phyloP scores from a whole-genome alignment of 1,139 yeast species.

The Pichia sp. region DNA sequence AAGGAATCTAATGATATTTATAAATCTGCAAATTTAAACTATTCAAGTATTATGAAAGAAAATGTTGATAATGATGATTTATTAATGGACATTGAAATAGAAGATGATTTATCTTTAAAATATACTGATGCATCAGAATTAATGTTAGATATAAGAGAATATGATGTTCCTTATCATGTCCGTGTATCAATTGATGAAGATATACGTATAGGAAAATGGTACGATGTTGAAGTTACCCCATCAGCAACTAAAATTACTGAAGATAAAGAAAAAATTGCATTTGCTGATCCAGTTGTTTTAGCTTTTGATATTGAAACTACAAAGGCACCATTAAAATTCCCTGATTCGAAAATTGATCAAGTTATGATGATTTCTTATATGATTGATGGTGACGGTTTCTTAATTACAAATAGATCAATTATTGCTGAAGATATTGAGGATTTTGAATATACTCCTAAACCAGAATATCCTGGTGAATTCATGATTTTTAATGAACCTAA shows the following conservation, averaged over 20 bases:
- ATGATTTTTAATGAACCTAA: conserved; percentile 86
- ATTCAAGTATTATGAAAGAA: conserved; percentile 25
- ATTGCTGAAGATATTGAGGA: conserved; percentile 93
- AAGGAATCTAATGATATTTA: conserved; percentile 69
- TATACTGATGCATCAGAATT: conserved; percentile 53
- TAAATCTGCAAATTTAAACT: conserved; percentile 44
- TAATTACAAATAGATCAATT: conserved; percentile 91
- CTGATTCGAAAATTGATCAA: conserved; percentile 88
- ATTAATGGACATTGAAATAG: conserved; percentile 24
- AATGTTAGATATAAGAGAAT: conserved; percentile 81
- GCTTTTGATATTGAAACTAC: conserved; percentile 99
- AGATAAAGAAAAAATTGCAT: conserved; percentile 71
- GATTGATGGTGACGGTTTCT: conserved; percentile 96
- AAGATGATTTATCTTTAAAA: conserved; percentile 18
- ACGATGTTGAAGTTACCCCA: conserved; percentile 62
- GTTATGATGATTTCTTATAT: conserved; percentile 99
- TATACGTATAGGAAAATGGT: conserved; percentile 95
- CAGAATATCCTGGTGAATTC: conserved; percentile 89
- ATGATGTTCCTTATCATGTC: conserved; percentile 95
- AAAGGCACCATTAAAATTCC: conserved; percentile 92
- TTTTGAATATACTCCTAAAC: conserved; percentile 95
- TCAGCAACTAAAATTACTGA: conserved; percentile 50
- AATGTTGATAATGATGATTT: conserved; percentile 21
- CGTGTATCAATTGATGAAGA: conserved; percentile 87
- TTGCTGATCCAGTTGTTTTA: conserved; percentile 95